phyloP scores from a whole-genome alignment of 1,284 basidiomycete species.

The Tylopilus sp. region DNA sequence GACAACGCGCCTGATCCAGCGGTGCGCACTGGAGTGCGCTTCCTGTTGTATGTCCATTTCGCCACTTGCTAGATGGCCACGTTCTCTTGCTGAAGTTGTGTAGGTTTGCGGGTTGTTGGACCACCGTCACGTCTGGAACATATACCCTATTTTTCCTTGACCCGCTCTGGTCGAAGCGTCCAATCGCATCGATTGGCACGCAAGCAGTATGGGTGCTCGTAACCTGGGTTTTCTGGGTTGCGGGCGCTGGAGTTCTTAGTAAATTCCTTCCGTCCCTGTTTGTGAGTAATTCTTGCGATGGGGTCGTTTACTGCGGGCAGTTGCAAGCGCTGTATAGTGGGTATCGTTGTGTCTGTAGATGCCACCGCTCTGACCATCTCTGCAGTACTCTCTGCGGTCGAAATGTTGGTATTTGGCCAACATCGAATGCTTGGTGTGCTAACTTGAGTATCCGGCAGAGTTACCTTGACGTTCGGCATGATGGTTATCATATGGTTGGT shows the following conservation, averaged over 20 bases:
- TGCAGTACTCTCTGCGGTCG: constrained; percentile 42
- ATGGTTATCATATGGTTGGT: constrained; percentile 42
- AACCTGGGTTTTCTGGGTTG: constrained; percentile 56
- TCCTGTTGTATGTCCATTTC: constrained; percentile 43
- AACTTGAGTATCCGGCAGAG: constrained; percentile 24
- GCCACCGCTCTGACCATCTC: constrained; percentile 12
- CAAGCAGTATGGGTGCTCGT: constrained; percentile 51
- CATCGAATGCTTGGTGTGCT: neutral
- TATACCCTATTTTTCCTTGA: constrained; percentile 54
- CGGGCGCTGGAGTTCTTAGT: constrained; percentile 47
- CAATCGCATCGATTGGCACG: constrained; percentile 50
- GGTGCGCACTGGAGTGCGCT: constrained; percentile 38
- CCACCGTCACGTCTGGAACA: constrained; percentile 44
- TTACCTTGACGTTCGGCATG: constrained; percentile 45
- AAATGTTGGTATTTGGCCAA: constrained; percentile 38
- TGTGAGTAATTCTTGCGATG: constrained; percentile 34
- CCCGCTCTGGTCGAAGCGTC: constrained; percentile 47
- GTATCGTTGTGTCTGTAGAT: neutral
- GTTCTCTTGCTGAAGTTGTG: constrained; percentile 9
- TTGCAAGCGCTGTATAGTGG: constrained; percentile 48
- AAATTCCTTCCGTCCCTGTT: constrained; percentile 42
- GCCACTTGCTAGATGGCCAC: neutral
- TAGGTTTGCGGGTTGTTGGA: constrained; percentile 57
- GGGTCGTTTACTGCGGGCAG: constrained; percentile 50
- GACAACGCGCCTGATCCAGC: constrained; percentile 44